phyloP scores from a whole-genome alignment of 306 rosid genomes.

The Inga leiocalycina region DNA sequence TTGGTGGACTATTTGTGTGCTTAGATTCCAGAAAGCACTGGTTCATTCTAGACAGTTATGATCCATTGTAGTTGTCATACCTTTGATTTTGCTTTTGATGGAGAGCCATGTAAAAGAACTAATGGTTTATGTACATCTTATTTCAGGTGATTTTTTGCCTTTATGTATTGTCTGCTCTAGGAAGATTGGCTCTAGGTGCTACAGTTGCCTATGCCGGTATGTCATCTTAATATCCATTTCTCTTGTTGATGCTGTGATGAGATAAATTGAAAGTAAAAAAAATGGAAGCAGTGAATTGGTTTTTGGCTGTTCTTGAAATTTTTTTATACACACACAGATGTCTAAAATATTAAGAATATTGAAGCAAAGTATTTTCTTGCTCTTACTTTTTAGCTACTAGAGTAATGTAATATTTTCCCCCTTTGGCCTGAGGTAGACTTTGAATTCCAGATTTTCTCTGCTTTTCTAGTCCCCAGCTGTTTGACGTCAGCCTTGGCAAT shows the following conservation, averaged over 20 bases:
- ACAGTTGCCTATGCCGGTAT: constrained; percentile 91
- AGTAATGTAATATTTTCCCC: neutral
- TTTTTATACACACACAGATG: neutral
- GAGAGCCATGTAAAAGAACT: constrained; percentile 17
- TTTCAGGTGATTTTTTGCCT: constrained; percentile 73
- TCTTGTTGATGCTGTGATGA: neutral
- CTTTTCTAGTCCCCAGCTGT: constrained; percentile 25
- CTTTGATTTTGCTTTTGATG: neutral
- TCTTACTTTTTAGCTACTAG: neutral
- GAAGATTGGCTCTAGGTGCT: constrained; percentile 77
- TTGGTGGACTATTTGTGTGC: neutral
- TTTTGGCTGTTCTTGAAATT: neutral
- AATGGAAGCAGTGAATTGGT: neutral
- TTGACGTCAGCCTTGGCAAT: constrained; percentile 4
- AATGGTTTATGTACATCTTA: constrained; percentile 9
- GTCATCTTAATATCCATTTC: constrained; percentile 24
- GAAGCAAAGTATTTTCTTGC: neutral
- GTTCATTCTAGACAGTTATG: neutral
- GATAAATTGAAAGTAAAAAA: neutral
- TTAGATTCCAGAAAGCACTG: constrained; percentile 4
- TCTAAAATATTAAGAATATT: neutral
- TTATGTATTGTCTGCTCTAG: constrained; percentile 70
- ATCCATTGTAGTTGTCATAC: neutral
- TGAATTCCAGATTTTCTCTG: constrained; percentile 3
- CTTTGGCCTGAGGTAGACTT: neutral